These are phyloP conservation scores for Monosporascus sp. DNA, from an alignment of 2,329 filamentous ascomycete genomes.

Conservation along the genomic window DNA sequence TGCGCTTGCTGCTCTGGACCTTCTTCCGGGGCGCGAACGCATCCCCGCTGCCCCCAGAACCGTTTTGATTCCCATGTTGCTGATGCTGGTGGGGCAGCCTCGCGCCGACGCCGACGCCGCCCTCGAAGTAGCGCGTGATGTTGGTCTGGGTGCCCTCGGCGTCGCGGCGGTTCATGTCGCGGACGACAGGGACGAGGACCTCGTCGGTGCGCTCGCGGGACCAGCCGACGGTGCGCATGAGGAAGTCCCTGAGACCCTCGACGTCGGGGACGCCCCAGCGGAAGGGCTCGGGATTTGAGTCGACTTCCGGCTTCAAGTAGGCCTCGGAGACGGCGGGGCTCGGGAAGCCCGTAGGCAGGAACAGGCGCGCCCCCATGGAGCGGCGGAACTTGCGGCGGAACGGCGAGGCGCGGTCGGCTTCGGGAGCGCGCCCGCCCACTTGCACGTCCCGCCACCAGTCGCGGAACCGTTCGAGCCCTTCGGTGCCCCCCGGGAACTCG, in stretches of 20 bases:
- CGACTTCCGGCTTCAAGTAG: constrained; percentile 83
- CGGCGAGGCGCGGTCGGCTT: constrained; percentile 50
- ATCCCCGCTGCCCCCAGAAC: constrained; percentile 32
- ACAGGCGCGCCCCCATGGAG: constrained; percentile 74
- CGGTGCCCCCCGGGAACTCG: constrained; percentile 64
- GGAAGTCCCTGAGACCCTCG: constrained; percentile 73
- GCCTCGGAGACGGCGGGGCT: constrained; percentile 72
- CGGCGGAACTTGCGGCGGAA: constrained; percentile 87
- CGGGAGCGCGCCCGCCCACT: constrained; percentile 55
- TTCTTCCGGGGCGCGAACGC: constrained; percentile 66
- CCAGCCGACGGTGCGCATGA: constrained; percentile 94
- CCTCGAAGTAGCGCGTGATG: constrained; percentile 88
- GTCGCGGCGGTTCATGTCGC: constrained; percentile 87
- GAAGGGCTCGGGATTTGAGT: constrained; percentile 70
- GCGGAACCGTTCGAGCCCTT: constrained; percentile 67
- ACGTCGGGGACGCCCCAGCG: constrained; percentile 96
- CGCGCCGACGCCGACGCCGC: constrained; percentile 63
- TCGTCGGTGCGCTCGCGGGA: constrained; percentile 87
- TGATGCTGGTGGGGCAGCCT: constrained; percentile 9
- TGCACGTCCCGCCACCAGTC: constrained; percentile 87
- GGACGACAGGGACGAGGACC: constrained; percentile 88
- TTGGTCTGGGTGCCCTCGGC: constrained; percentile 92
- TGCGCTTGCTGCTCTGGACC: constrained; percentile 63
- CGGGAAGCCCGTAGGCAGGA: constrained; percentile 77
- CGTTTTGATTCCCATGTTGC: neutral